phyloP scores from a whole-genome alignment of 1,139 yeast species.

The Yamadazyma mexicana region DNA sequence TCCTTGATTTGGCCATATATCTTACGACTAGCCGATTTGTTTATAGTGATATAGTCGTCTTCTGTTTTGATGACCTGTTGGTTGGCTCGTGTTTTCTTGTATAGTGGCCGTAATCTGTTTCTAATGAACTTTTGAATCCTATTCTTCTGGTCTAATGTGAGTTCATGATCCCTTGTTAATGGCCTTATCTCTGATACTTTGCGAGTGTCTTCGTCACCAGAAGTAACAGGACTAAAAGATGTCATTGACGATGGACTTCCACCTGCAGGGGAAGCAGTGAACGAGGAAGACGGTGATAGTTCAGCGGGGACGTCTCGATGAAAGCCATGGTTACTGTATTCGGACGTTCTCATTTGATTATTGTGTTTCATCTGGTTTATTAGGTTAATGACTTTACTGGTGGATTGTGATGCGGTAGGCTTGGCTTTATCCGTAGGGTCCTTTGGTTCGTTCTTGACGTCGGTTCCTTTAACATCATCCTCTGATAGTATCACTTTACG shows the following conservation, averaged over 20 bases:
- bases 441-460: neutral
- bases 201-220: slow-evolving; percentile 8
- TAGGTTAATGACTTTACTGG: slow-evolving; percentile 2
- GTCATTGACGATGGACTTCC: slow-evolving; percentile 13
- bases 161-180: slow-evolving; percentile 12
- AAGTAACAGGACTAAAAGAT: slow-evolving; percentile 12
- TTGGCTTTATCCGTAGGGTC: slow-evolving; percentile 2
- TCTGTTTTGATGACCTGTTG: slow-evolving; percentile 22
- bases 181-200: slow-evolving; percentile 1
- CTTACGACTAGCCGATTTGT: slow-evolving; percentile 42
- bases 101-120: slow-evolving; percentile 48
- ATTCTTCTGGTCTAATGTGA: slow-evolving; percentile 47
- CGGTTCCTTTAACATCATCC: neutral
- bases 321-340: neutral
- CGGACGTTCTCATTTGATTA: neutral
- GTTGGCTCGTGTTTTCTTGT: slow-evolving; percentile 23
- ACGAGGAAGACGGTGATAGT: slow-evolving; percentile 7
- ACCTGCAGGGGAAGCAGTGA: slow-evolving; percentile 9
- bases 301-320: neutral
- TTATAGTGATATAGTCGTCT: slow-evolving; percentile 34
- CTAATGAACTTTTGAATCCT: slow-evolving; percentile 56
- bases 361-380: slow-evolving; percentile 5
- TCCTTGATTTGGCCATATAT: slow-evolving; percentile 32
- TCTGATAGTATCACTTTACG: slow-evolving; percentile 15
- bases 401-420: slow-evolving; percentile 7